Base-by-base conservation (phyloP, 2,329 filamentous ascomycete species). In the Phialocephala subalpina region DNA sequence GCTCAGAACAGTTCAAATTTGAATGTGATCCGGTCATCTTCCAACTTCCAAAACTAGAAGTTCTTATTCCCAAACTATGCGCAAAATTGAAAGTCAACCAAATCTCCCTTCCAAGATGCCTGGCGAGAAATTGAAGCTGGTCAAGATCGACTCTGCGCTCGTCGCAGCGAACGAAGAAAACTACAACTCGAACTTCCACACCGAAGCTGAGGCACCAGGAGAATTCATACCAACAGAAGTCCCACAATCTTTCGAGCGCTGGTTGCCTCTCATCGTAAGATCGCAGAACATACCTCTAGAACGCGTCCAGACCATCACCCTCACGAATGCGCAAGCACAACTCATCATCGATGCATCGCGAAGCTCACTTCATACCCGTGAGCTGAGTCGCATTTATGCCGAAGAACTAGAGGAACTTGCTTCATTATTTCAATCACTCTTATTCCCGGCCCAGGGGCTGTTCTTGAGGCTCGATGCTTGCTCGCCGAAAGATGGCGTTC, bases 401-500 rank as follows among this genome's bases (percentile, higher is more conserved):
- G 78, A 80, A 55, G 77, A 79, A 22, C 62, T 81, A 5, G 57
- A 77, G 5, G 73, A 75, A 5, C 70, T 80, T 9, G 49, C 69
- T 1, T 76, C 75, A 0, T 52, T 67, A 3, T 75, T 77, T 40
- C 59, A 60, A 1, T 65, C 60, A 0, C 72, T 77, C 6, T 55
- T 22, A 0, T 78, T 79, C 55, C 75, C 80, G 0, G 70, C 72
- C 0, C 70, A 78, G 42, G 78, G 80, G 0, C 68, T 83, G n/a
- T 83, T 83, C 63, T 75, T 82, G 64, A 76, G 80, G 12, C 73
- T 83, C 18, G 78, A 79, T 29, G 77, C 77, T 14, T 82, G 79
- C 64, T 82, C 80, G 9, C 74, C 81, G 2, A 83, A 83, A 67
- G 82, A 83, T 63, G 80, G 76, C 1, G 70, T 72, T 42, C 60